Conservation (phyloP, 2,329 filamentous ascomycete species). For the Aspergillus sp. region DNA sequence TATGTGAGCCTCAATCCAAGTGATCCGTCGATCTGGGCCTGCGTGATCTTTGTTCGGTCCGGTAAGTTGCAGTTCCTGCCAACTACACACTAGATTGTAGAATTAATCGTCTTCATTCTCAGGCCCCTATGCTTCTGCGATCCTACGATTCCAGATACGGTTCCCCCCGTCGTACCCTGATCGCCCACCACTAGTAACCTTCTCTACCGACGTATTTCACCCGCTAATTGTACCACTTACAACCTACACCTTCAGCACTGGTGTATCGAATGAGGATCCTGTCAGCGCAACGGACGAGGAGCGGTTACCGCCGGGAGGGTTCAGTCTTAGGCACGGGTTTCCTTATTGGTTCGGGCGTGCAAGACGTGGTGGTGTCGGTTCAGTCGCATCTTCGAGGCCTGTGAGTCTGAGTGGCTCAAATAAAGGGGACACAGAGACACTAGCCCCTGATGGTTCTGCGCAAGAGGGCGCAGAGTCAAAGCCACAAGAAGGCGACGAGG, state of each 20-base stretch:
- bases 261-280: conserved; percentile 70
- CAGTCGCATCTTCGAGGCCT: conserved; percentile 40
- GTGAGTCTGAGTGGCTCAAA: conserved; percentile 42
- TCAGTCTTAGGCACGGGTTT: conserved; percentile 88
- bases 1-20: conserved; percentile 82
- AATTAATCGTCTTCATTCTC: background rate
- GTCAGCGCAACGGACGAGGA: conserved; percentile 83
- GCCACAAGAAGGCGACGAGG: background rate
- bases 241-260: conserved; percentile 89
- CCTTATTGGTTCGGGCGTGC: conserved; percentile 79
- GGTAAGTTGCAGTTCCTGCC: conserved; percentile 52
- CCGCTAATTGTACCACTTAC: conserved; percentile 88
- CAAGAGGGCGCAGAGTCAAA: background rate
- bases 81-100: background rate
- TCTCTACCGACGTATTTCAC: conserved; percentile 92
- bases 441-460: background rate
- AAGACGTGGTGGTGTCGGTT: conserved; percentile 42
- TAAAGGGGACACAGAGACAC: background rate
- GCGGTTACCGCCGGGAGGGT: conserved; percentile 80
- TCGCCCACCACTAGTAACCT: conserved; percentile 79
- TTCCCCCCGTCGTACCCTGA: conserved; percentile 80
- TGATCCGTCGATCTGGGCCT: conserved; percentile 79
- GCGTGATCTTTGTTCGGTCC: conserved; percentile 86
- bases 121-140: conserved; percentile 87
- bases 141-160: conserved; percentile 85